These are phyloP conservation scores for Cutaneotrichosporon sp. DNA, from an alignment of 1,284 basidiomycete species.

Conservation along the genomic window DNA sequence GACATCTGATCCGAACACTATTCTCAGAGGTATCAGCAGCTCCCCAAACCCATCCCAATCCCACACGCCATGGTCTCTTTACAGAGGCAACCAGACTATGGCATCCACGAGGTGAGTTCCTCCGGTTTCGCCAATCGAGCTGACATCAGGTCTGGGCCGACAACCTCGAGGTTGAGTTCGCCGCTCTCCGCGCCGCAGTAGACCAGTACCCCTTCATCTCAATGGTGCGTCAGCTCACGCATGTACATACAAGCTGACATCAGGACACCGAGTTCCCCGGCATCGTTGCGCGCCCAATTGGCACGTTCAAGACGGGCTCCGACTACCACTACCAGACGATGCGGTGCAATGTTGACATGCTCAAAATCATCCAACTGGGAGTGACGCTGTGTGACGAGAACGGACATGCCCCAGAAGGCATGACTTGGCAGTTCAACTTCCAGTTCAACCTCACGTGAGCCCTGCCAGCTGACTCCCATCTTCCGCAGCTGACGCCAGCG, in stretches of 20 bases:
- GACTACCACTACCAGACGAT: constrained; percentile 99
- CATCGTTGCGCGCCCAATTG: constrained; percentile 95
- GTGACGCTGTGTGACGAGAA: constrained; percentile 91
- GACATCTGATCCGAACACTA: neutral
- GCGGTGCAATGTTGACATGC: constrained; percentile 95
- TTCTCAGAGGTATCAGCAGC: neutral
- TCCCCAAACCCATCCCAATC: neutral
- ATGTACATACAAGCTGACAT: neutral
- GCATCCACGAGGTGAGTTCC: constrained; percentile 41
- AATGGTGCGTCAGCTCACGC: constrained; percentile 64
- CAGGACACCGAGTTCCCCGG: constrained; percentile 99
- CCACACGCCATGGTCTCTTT: constrained; percentile 3
- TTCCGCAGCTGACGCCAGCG: constrained; percentile 51
- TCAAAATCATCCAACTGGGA: constrained; percentile 96
- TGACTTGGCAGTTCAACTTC: constrained; percentile 99
- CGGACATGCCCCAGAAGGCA: constrained; percentile 81
- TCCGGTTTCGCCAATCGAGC: neutral
- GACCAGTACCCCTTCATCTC: constrained; percentile 91
- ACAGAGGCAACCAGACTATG: constrained; percentile 28
- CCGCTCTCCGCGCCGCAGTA: constrained; percentile 74
- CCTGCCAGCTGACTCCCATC: neutral
- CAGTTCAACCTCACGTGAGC: constrained; percentile 80
- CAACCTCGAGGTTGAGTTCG: constrained; percentile 90
- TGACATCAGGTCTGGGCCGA: constrained; percentile 72
- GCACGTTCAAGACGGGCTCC: constrained; percentile 89